Evolutionary conservation across 306 rosid species (phyloP).

Genomic region (Malus domestica): ASM211411v1 NC_041790.1:4646501-4647000

Average conservation of each 20-base stretch:
- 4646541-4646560: neutral
- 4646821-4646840: slow-evolving; percentile 86
- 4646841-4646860: slow-evolving; percentile 72
- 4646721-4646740: neutral
- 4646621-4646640: slow-evolving; percentile 68
- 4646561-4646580: neutral
- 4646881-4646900: slow-evolving; percentile 36
- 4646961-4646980: slow-evolving; percentile 8
- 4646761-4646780: neutral
- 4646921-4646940: neutral
- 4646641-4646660: slow-evolving; percentile 63
- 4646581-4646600: neutral
- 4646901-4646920: neutral
- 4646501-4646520: neutral
- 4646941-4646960: neutral
- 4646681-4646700: slow-evolving; percentile 7
- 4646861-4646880: slow-evolving; percentile 93
- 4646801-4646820: slow-evolving; percentile 71
- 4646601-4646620: slow-evolving; percentile 53
- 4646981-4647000: neutral
- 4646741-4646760: neutral
- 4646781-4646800: slow-evolving; percentile 34
- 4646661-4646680: slow-evolving; percentile 88
- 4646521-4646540: neutral
- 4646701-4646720: no score